Evolutionary conservation across 371 early-diverging fungal genomes (phyloP).

Genomic region (Caulochytrium protostelioides): DNA sequence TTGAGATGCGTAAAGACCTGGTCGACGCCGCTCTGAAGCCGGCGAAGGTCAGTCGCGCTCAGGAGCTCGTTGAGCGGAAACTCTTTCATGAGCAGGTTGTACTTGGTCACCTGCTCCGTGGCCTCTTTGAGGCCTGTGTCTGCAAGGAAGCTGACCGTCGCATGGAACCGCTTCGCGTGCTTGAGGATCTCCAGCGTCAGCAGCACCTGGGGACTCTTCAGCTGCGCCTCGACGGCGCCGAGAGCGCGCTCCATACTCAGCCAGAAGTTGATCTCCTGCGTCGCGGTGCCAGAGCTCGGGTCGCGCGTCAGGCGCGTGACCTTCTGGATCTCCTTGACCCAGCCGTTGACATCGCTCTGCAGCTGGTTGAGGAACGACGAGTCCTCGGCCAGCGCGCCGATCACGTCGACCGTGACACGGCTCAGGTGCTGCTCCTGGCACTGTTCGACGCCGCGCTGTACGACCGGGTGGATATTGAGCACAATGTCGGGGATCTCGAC

Average conservation of each 20-base stretch:
- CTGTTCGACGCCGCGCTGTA: slow-evolving; percentile 53
- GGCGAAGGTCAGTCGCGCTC: slow-evolving; percentile 81
- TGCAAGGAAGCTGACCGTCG: slow-evolving; percentile 88
- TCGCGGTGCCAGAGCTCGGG: slow-evolving; percentile 72
- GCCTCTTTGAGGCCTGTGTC: slow-evolving; percentile 94
- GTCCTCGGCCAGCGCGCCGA: slow-evolving; percentile 27
- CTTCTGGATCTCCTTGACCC: slow-evolving; percentile 97
- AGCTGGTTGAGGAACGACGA: slow-evolving; percentile 75
- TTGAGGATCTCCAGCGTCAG: slow-evolving; percentile 82
- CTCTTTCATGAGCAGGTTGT: slow-evolving; percentile 94
- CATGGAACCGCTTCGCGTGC: slow-evolving; percentile 93
- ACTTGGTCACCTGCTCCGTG: slow-evolving; percentile 70
- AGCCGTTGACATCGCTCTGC: slow-evolving; percentile 84
- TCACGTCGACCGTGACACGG: slow-evolving; percentile 10
- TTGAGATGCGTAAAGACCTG: slow-evolving; percentile 86
- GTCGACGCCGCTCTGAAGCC: too few species aligned
- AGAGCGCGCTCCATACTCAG: slow-evolving; percentile 83
- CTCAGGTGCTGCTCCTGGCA: slow-evolving; percentile 14
- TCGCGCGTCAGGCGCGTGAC: slow-evolving; percentile 87
- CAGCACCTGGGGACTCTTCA: slow-evolving; percentile 76
- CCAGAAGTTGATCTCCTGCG: slow-evolving; percentile 98
- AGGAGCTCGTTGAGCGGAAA: slow-evolving; percentile 91
- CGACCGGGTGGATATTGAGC: slow-evolving; percentile 63
- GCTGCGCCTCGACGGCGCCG: slow-evolving; percentile 76
- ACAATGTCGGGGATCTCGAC: slow-evolving; percentile 87